A percentile compares a stretch with the other conserved stretches of the same genome.
phyloP scores from a whole-genome alignment of 1,284 basidiomycete species.

The Microbotryum intermedium region DNA sequence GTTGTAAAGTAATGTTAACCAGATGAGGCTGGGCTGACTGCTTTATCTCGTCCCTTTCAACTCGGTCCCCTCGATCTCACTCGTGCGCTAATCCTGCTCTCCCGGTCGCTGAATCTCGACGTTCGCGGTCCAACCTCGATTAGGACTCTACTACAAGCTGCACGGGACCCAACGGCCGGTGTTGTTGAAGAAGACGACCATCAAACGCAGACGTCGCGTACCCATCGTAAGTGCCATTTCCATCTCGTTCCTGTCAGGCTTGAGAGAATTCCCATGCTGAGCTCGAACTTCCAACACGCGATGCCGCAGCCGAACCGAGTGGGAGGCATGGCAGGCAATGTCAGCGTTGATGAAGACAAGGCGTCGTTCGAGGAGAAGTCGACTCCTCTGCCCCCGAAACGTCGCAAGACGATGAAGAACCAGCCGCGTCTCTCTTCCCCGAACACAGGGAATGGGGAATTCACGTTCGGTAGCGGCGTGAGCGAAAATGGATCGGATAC shows the following conservation, averaged over 20 bases:
- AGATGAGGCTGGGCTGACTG: too few relatives aligned
- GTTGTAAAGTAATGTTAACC: too few relatives aligned
- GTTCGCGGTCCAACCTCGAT: constrained; percentile 1
- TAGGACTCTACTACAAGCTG: constrained; percentile 94
- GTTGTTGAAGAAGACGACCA: constrained; percentile 97
- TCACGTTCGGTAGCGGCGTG: not conserved
- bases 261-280: not conserved
- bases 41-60: not conserved
- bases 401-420: constrained; percentile 11
- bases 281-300: not conserved
- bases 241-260: too few relatives aligned
- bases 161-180: constrained; percentile 95
- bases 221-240: constrained; percentile 41
- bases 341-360: constrained; percentile 5
- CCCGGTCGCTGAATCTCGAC: not conserved
- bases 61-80: constrained; percentile 3
- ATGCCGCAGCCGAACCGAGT: not conserved
- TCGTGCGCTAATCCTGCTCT: not conserved
- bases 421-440: constrained; percentile 9
- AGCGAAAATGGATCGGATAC: not conserved
- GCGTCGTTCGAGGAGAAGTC: not conserved
- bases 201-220: constrained; percentile 93
- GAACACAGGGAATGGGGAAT: not conserved
- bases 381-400: constrained; percentile 11
- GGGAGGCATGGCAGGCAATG: not conserved